These are phyloP conservation scores for Primulina huaijiensis DNA, from an alignment of 257 asterid species.

Conservation along the genomic window DNA sequence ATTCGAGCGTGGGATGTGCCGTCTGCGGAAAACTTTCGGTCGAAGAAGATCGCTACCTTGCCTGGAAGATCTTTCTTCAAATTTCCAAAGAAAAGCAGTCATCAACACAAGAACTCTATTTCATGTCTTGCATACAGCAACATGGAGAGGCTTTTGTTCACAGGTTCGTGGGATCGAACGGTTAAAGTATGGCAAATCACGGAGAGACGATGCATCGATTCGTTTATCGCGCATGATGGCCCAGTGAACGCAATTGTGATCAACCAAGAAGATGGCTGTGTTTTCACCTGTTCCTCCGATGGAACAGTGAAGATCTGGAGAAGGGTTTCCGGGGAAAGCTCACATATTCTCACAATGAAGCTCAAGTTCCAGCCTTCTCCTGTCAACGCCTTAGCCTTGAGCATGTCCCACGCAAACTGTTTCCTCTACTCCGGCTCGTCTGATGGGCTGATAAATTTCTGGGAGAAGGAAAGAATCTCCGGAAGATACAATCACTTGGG, in stretches of 20 bases:
- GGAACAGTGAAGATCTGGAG: slow-evolving; percentile 71
- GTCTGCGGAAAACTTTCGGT: slow-evolving; percentile 29
- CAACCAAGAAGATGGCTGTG: slow-evolving; percentile 57
- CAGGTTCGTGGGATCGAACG: slow-evolving; percentile 67
- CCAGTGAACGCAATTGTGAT: slow-evolving; percentile 51
- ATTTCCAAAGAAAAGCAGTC: slow-evolving; percentile 27
- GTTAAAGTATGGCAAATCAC: slow-evolving; percentile 63
- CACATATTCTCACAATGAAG: slow-evolving; percentile 63
- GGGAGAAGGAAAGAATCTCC: slow-evolving; percentile 64
- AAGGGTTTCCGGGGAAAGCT: slow-evolving; percentile 44
- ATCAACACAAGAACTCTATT: slow-evolving; percentile 40
- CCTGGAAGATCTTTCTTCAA: slow-evolving; percentile 45
- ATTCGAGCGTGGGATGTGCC: slow-evolving; percentile 61
- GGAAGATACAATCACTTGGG: slow-evolving; percentile 68
- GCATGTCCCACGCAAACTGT: slow-evolving; percentile 24
- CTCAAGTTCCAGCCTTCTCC: slow-evolving; percentile 68
- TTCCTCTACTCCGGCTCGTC: slow-evolving; percentile 70
- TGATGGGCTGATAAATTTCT: slow-evolving; percentile 65
- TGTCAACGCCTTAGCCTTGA: slow-evolving; percentile 51
- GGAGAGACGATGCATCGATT: slow-evolving; percentile 45
- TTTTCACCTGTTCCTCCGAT: slow-evolving; percentile 63
- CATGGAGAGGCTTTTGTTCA: slow-evolving; percentile 50
- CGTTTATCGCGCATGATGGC: slow-evolving; percentile 63
- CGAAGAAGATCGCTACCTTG: slow-evolving; percentile 43
- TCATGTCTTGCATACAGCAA: slow-evolving; percentile 53